Base-by-base conservation (phyloP, 2,329 filamentous ascomycete species). In the Trichoderma sp. region DNA sequence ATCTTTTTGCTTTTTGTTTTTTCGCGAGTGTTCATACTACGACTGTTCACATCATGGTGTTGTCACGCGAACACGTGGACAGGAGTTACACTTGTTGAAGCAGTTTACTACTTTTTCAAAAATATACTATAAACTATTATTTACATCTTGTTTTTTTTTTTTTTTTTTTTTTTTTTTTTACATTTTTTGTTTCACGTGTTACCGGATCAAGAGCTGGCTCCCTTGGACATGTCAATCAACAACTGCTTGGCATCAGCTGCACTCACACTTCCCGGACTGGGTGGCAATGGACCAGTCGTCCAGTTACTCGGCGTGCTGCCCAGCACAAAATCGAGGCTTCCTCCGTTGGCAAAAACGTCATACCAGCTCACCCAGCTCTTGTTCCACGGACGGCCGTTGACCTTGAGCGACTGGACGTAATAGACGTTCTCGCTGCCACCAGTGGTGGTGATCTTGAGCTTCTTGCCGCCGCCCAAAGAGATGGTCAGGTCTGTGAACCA, bases 311-410 rank as follows among this genome's bases (percentile, higher is more conserved):
- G 82, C 43, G 82, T 77, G 1, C 76, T 59, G 0, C 89, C 90
- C n/a, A 92, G 80, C 21, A 87, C 84, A 75, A 91, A 91, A 52
- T 91, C 87, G 72, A 92, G 76, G 1, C 81, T 87, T 0, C 89
- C 90, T 10, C 89, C 89, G 4, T 86, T 75, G 2, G 83, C 86
- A 76, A 92, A 92, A 29, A 93, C 78, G 72, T 92, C 89, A 19
- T 86, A 79, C 87, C 88, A 92, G 24, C 82, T 83, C 14, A 92
- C 77, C 90, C 90, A 93, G 52, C 84, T 82, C 80, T 87, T 87
- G 67, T 83, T 79, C 89, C 90, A 93, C 0, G 70, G 37, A 75
- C 85, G 68, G 0, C 90, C 89, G 74, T 93, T 92, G 56, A 93
- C 85, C 72, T 81, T 85, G 69, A 92, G 80, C 29, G 84, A 86